Evolutionary conservation across 495 filamentous ascomycete species (phyloP).

Genomic region (Neurospora terricola): DNA sequence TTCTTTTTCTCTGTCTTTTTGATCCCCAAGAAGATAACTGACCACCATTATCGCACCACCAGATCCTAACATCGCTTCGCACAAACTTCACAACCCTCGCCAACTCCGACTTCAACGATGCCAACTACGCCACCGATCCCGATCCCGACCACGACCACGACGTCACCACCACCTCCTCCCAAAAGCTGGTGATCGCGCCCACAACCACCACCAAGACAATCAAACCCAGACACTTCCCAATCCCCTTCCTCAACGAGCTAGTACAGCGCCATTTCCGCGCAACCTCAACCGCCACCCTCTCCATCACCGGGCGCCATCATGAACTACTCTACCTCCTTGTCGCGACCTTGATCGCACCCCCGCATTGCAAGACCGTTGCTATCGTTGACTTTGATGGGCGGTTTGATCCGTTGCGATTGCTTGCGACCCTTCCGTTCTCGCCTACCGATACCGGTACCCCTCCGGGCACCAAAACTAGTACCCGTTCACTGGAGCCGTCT

Average conservation of each 20-base stretch:
- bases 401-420: constrained; percentile 53
- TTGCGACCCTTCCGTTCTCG: not conserved
- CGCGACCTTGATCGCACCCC: constrained; percentile 45
- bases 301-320: constrained; percentile 45
- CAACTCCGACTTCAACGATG: not conserved
- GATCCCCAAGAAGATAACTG: not conserved
- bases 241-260: constrained; percentile 32
- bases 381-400: constrained; percentile 61
- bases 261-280: constrained; percentile 27
- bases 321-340: constrained; percentile 59
- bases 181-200: not conserved
- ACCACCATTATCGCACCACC: not conserved
- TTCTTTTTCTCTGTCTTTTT: not conserved
- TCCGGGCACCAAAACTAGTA: not conserved
- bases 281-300: constrained; percentile 24
- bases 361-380: constrained; percentile 47
- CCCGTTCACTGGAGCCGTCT: not conserved
- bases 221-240: constrained; percentile 22
- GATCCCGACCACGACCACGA: not conserved
- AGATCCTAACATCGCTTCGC: constrained; percentile 40
- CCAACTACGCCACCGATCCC: not conserved
- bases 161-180: not conserved
- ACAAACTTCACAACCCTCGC: constrained; percentile 20
- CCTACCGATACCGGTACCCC: not conserved
- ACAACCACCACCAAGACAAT: not conserved